Evolutionary conservation across 306 rosid species (phyloP), one percentile per base, ranked within the genome.

Genomic region (Ceratonia siliqua): DNA sequence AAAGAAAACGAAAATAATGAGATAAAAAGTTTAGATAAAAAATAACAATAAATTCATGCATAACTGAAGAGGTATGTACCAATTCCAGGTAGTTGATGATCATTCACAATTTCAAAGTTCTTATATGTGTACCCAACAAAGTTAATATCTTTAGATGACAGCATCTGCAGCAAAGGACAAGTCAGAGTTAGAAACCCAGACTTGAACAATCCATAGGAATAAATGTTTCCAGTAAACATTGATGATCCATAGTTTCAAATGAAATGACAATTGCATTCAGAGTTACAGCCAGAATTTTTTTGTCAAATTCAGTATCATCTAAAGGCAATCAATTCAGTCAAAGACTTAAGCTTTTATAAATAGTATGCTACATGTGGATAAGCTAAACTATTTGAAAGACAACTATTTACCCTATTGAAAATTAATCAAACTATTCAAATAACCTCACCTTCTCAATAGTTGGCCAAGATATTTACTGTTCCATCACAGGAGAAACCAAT

Each of bases 71-170:
- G 73, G 68, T 56, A 78, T 59, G 28, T 82, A 95, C 99, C 98
- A 13, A 95, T 92, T 82, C 96, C 99, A 62, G 90, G 91, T 62
- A 95, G 79, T 73, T 95, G 97, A 78, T 87, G 83, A 76, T 92
- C 97, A 52, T 95, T 91, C 79, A 95, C 91, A 45, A 95, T 92
- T 81, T 95, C 98, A 2, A 77, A 89, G 90, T 95, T 95, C 86
- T 95, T 94, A 74, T 88, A 94, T 2, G 99, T 94, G 85, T 94
- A 94, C 8, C 99, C 99, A 59, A 92, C 99, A 38, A 95, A 95
- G 89, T 95, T 95, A 55, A 90, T 81, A 74, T 95, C 99, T 79
- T 90, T 92, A 30, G 98, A 92, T 20, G 98, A 87, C 75, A 95
- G 82, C 99, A 95, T 95, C 99, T 95, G 90, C 89, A 89, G 59